Evolutionary conservation across 1,284 basidiomycete genomes (phyloP).

Genomic region (Sutorius eximius): DNA sequence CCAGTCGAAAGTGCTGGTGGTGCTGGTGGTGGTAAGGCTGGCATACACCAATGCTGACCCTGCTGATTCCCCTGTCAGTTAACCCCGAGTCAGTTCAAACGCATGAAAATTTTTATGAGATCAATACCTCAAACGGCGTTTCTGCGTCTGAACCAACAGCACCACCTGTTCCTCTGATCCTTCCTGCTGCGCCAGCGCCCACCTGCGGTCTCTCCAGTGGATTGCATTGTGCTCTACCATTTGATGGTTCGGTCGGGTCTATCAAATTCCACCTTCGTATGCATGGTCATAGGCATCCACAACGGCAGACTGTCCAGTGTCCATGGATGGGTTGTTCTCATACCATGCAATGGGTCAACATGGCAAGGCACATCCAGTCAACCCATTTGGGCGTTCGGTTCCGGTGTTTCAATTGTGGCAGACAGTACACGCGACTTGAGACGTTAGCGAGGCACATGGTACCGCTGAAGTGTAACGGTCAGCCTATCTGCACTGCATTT

Average conservation of each 20-base stretch:
- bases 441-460: constrained; percentile 2
- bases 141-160: neutral
- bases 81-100: neutral
- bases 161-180: neutral
- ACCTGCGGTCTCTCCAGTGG: constrained; percentile 3
- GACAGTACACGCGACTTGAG: constrained; percentile 2
- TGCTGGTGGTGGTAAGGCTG: neutral
- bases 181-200: neutral
- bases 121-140: neutral
- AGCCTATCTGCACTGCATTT: neutral
- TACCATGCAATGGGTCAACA: constrained; percentile 11
- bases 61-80: constrained; percentile 1
- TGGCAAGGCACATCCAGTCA: constrained; percentile 15
- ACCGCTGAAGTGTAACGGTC: constrained; percentile 8
- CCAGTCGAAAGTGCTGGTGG: neutral
- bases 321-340: constrained; percentile 11
- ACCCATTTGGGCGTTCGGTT: constrained; percentile 14
- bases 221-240: constrained; percentile 1
- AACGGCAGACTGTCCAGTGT: constrained; percentile 5
- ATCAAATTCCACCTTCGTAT: constrained; percentile 9
- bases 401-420: constrained; percentile 11
- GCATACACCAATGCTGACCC: too few species aligned
- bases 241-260: constrained; percentile 9
- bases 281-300: constrained; percentile 10
- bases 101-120: neutral